phyloP scores from a whole-genome alignment of 2,329 filamentous ascomycete species.

The Pyrenophora graminea region DNA sequence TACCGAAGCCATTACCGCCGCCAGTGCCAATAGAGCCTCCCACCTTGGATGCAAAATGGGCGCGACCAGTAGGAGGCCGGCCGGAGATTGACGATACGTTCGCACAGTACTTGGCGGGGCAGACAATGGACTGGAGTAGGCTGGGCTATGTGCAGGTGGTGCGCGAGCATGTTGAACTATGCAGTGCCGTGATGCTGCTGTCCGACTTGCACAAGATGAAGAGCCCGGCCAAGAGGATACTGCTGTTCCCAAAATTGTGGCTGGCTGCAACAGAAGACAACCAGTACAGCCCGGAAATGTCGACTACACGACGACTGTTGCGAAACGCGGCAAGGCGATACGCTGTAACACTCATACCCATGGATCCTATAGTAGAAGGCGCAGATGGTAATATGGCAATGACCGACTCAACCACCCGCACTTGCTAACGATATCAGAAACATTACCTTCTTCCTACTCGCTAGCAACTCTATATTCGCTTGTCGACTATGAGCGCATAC shows the following conservation, averaged over 20 bases:
- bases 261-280: constrained; percentile 42
- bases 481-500: constrained; percentile 51
- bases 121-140: constrained; percentile 51
- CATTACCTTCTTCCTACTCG: constrained; percentile 47
- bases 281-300: constrained; percentile 48
- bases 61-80: constrained; percentile 35
- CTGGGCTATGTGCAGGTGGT: constrained; percentile 56
- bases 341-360: constrained; percentile 50
- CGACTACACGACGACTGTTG: constrained; percentile 51
- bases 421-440: constrained; percentile 23
- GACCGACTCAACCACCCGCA: neutral
- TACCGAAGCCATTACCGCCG: constrained; percentile 46
- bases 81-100: constrained; percentile 37
- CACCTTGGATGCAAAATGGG: constrained; percentile 45
- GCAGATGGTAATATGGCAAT: constrained; percentile 31
- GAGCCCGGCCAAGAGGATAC: constrained; percentile 51
- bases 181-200: constrained; percentile 56
- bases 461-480: constrained; percentile 52
- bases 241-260: constrained; percentile 52
- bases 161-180: constrained; percentile 52
- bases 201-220: constrained; percentile 52
- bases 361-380: constrained; percentile 46
- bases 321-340: constrained; percentile 53
- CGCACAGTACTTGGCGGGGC: constrained; percentile 38
- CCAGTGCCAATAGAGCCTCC: constrained; percentile 40